phyloP scores from a whole-genome alignment of 441 rosid genomes.

The Euphorbia celastroides region DNA sequence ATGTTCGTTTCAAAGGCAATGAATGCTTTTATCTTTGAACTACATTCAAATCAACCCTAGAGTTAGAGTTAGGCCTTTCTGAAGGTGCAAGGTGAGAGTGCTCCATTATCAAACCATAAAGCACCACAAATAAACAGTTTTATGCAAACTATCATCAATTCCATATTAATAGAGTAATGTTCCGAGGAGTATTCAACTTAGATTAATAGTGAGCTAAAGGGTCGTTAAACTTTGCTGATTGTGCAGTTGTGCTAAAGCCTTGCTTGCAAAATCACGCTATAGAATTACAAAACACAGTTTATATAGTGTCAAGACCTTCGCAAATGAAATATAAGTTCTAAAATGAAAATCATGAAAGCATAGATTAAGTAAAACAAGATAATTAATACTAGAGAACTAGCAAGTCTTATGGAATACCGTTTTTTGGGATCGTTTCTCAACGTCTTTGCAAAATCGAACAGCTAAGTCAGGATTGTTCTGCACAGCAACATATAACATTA shows the following conservation, averaged over 20 bases:
- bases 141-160: not conserved
- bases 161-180: not conserved
- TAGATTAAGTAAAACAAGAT: not conserved
- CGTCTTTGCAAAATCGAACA: conserved; percentile 88
- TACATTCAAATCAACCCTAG: not conserved
- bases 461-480: conserved; percentile 62
- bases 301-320: not conserved
- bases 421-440: conserved; percentile 67
- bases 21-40: not conserved
- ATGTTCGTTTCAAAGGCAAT: not conserved
- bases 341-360: conserved; percentile 2
- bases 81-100: not conserved
- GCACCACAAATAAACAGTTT: not conserved
- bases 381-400: conserved; percentile 26
- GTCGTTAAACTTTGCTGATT: not conserved
- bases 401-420: conserved; percentile 41
- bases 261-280: not conserved
- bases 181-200: not conserved
- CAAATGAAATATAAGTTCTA: not conserved
- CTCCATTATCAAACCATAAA: not conserved
- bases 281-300: not conserved
- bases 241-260: not conserved
- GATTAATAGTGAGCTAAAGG: not conserved
- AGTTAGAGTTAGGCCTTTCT: not conserved
- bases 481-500: conserved; percentile 14